A percentile compares a stretch with the other conserved stretches of the same genome.
Conservation (phyloP, 768 basidiomycete species). For the Tephrocybe rancida region DNA sequence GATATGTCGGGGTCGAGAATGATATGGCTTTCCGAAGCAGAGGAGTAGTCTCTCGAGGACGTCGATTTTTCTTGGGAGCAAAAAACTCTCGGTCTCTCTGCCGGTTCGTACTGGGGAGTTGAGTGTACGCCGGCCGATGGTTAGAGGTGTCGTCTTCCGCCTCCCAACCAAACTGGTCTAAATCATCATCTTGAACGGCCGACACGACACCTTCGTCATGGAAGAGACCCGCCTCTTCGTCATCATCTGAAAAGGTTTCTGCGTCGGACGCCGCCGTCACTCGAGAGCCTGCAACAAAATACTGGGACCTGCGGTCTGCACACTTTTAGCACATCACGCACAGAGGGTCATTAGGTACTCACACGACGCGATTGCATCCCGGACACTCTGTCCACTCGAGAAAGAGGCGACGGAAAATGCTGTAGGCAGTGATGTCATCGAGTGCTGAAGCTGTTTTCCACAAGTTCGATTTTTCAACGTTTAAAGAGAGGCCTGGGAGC, state of each 20-base stretch:
- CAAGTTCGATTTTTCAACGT: background rate
- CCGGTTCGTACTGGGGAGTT: background rate
- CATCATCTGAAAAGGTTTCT: slow-evolving; percentile 39
- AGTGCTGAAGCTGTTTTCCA: background rate
- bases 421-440: slow-evolving; percentile 50
- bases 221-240: slow-evolving; percentile 21
- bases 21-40: slow-evolving; percentile 36
- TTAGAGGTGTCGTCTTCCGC: slow-evolving; percentile 17
- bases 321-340: background rate
- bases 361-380: slow-evolving; percentile 67
- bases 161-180: slow-evolving; percentile 24
- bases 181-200: slow-evolving; percentile 16
- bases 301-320: slow-evolving; percentile 70
- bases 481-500: background rate
- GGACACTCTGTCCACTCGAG: slow-evolving; percentile 49
- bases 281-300: slow-evolving; percentile 60
- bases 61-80: background rate
- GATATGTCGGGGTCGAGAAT: slow-evolving; percentile 19
- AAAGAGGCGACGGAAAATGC: slow-evolving; percentile 48
- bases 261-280: slow-evolving; percentile 51
- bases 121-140: background rate
- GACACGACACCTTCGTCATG: slow-evolving; percentile 15
- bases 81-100: background rate
- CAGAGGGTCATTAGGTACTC: slow-evolving; percentile 21
- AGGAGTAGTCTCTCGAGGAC: slow-evolving; percentile 31